Evolutionary conservation across 2,329 filamentous ascomycete genomes (phyloP).

Genomic region (Colletotrichum eremochloae): DNA sequence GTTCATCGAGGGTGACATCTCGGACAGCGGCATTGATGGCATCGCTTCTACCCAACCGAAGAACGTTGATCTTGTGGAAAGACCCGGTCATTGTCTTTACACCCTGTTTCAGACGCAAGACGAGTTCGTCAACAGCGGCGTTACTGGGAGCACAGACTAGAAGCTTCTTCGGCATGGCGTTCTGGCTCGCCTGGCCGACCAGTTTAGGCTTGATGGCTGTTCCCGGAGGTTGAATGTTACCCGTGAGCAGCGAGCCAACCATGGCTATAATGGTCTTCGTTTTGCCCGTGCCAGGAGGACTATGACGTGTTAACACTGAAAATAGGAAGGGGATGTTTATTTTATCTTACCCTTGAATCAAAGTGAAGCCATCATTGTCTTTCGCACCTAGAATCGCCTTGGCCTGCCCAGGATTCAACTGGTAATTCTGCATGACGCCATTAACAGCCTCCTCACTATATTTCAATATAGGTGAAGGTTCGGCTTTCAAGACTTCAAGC

Average conservation of each 20-base stretch:
- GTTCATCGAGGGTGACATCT: constrained; percentile 93
- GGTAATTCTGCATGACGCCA: constrained; percentile 80
- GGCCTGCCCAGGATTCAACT: constrained; percentile 89
- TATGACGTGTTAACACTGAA: constrained; percentile 54
- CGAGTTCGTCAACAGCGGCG: constrained; percentile 95
- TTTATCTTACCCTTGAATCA: constrained; percentile 83
- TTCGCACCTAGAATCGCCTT: constrained; percentile 91
- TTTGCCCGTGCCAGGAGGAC: constrained; percentile 95
- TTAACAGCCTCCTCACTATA: constrained; percentile 82
- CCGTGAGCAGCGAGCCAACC: constrained; percentile 86
- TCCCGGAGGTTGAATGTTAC: constrained; percentile 60
- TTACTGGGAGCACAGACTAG: constrained; percentile 99
- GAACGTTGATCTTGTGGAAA: constrained; percentile 82
- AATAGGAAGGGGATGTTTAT: constrained; percentile 3
- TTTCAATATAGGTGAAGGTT: constrained; percentile 87
- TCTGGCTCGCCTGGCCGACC: constrained; percentile 51
- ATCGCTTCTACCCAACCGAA: constrained; percentile 91
- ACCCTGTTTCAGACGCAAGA: constrained; percentile 90
- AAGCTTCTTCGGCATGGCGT: constrained; percentile 78
- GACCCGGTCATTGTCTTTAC: constrained; percentile 83
- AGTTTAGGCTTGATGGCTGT: constrained; percentile 50
- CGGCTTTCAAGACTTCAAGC: constrained; percentile 89
- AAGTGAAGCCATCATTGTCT: constrained; percentile 96
- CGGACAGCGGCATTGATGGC: constrained; percentile 90
- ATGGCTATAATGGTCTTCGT: constrained; percentile 98